A percentile compares a stretch with the other conserved stretches of the same genome.
phyloP scores from a whole-genome alignment of 352 stramenopile genomes.

The Pythium pyrilobum region DNA sequence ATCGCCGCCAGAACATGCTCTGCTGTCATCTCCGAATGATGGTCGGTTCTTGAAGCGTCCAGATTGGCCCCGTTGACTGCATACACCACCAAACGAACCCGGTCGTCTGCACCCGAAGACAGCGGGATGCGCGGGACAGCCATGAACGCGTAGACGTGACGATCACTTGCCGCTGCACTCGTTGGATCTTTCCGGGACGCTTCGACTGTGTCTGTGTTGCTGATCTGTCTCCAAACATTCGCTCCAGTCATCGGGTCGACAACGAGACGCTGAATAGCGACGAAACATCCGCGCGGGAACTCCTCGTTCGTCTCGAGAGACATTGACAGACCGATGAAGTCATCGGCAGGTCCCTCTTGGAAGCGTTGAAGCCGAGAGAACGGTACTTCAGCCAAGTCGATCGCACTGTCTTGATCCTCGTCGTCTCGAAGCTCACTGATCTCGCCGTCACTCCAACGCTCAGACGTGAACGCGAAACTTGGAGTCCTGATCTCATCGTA shows the following conservation, averaged over 20 bases:
- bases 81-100: slow-evolving; percentile 77
- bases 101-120: slow-evolving; percentile 39
- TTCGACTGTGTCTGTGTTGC: slow-evolving; percentile 77
- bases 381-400: slow-evolving; percentile 15
- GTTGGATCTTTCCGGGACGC: slow-evolving; percentile 43
- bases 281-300: slow-evolving; percentile 69
- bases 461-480: slow-evolving; percentile 66
- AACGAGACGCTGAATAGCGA: slow-evolving; percentile 69
- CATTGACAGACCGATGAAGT: slow-evolving; percentile 81
- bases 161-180: slow-evolving; percentile 19
- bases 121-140: slow-evolving; percentile 74
- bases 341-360: slow-evolving; percentile 19
- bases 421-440: slow-evolving; percentile 37
- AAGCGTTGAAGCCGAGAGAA: slow-evolving; percentile 3
- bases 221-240: slow-evolving; percentile 65
- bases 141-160: slow-evolving; percentile 78
- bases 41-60: slow-evolving; percentile 4
- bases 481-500: slow-evolving; percentile 77
- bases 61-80: slow-evolving; percentile 36
- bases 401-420: slow-evolving; percentile 27
- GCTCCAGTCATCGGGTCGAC: slow-evolving; percentile 30
- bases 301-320: slow-evolving; percentile 77
- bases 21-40: slow-evolving; percentile 75
- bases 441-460: slow-evolving; percentile 51
- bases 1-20: slow-evolving; percentile 65